A percentile compares a stretch with the other conserved stretches of the same genome.
These are phyloP conservation scores for Mycena epipterygia DNA, from an alignment of 768 basidiomycete genomes.

Conservation along the genomic window DNA sequence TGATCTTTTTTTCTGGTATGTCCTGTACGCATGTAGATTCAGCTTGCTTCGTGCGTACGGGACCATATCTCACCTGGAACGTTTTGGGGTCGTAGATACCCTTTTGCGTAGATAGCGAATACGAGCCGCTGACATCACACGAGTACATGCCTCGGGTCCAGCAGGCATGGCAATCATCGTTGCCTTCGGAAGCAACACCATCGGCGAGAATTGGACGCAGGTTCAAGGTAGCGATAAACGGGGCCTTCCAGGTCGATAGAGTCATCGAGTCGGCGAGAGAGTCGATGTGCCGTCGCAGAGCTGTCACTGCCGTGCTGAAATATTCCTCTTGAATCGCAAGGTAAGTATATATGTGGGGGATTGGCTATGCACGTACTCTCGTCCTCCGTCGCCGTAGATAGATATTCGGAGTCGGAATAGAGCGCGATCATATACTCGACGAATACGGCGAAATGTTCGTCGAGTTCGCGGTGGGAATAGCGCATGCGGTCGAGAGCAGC, in stretches of 20 bases:
- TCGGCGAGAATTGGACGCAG: constrained; percentile 30
- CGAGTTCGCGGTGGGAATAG: constrained; percentile 31
- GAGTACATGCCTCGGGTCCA: constrained; percentile 35
- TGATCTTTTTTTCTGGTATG: constrained; percentile 27
- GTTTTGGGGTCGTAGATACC: constrained; percentile 33
- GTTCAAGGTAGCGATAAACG: constrained; percentile 31
- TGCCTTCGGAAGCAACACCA: constrained; percentile 17
- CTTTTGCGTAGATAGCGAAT: constrained; percentile 28
- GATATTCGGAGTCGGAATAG: constrained; percentile 26
- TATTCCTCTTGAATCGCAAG: constrained; percentile 16
- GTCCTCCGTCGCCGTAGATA: constrained; percentile 26
- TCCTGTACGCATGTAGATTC: constrained; percentile 1
- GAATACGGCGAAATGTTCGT: constrained; percentile 33
- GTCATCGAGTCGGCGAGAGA: constrained; percentile 34
- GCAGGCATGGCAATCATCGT: constrained; percentile 31
- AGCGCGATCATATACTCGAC: constrained; percentile 34
- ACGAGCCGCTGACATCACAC: constrained; percentile 27
- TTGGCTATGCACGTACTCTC: constrained; percentile 22
- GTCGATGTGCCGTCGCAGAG: constrained; percentile 25
- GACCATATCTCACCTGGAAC: constrained; percentile 15
- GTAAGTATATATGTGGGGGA: not conserved
- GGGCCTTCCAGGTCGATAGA: constrained; percentile 34
- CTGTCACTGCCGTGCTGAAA: constrained; percentile 28
- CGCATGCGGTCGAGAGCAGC: constrained; percentile 33
- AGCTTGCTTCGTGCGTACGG: not conserved